These are phyloP conservation scores for Cladophialophora chaetospira DNA, from an alignment of 2,329 filamentous ascomycete genomes.

Conservation along the genomic window DNA sequence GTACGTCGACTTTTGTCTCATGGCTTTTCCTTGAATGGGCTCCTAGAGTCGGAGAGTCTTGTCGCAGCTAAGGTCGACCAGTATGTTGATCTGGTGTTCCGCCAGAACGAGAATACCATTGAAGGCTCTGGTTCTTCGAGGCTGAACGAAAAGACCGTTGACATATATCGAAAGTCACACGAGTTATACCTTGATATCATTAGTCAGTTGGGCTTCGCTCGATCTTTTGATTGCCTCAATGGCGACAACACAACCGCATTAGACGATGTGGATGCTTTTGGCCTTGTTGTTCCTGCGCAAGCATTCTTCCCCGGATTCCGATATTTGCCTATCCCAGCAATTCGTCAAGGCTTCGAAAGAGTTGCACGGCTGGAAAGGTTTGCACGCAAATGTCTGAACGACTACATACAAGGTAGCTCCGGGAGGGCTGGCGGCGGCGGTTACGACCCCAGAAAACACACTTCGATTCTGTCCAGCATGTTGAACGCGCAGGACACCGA, in stretches of 20 bases:
- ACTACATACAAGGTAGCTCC: no score
- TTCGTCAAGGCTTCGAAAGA: no score
- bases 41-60: neutral
- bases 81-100: conserved; percentile 40
- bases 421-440: no score
- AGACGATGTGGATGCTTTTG: conserved; percentile 1
- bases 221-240: conserved; percentile 2
- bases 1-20: conserved; percentile 40
- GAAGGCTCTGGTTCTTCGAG: no score
- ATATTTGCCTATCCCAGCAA: no score
- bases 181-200: conserved; percentile 10
- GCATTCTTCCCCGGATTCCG: neutral
- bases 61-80: conserved; percentile 38
- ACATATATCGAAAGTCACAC: neutral
- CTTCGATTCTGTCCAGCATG: conserved; percentile 13
- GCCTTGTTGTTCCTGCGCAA: neutral
- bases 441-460: no score
- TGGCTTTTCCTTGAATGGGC: conserved; percentile 40
- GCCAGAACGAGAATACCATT: conserved; percentile 38
- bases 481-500: conserved; percentile 8
- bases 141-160: conserved; percentile 34
- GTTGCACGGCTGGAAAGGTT: no score
- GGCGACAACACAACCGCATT: conserved; percentile 2
- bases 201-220: conserved; percentile 3
- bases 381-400: no score